Conservation (phyloP, 768 basidiomycete species). For the Macrocybe gigantea region DNA sequence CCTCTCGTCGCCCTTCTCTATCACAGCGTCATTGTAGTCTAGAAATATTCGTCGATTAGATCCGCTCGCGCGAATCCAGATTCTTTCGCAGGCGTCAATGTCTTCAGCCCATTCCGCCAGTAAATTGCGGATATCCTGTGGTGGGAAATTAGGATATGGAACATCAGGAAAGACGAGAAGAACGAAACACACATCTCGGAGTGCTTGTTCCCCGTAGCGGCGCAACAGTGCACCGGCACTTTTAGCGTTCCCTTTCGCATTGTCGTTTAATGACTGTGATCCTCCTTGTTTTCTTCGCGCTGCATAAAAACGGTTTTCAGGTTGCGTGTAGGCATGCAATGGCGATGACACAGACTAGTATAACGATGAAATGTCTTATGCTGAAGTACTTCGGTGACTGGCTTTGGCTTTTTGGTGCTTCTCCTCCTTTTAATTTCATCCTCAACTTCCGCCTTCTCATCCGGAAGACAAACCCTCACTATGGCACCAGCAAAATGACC, state of each 20-base stretch:
- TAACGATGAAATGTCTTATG: slow-evolving; percentile 99
- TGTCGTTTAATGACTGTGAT: slow-evolving; percentile 87
- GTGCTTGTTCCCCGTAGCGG: slow-evolving; percentile 90
- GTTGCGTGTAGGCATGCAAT: background rate
- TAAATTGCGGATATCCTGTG: slow-evolving; percentile 82
- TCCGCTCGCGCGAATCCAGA: slow-evolving; percentile 88
- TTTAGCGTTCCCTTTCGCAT: slow-evolving; percentile 86
- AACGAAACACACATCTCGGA: slow-evolving; percentile 66
- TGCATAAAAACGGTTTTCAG: slow-evolving; percentile 24
- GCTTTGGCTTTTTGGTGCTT: slow-evolving; percentile 44
- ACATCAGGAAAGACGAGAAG: background rate
- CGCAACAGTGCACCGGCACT: slow-evolving; percentile 92
- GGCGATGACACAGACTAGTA: slow-evolving; percentile 63
- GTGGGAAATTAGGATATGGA: background rate
- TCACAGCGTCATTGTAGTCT: slow-evolving; percentile 77
- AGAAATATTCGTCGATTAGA: slow-evolving; percentile 86
- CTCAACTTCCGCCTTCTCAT: slow-evolving; percentile 36
- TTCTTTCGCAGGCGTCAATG: slow-evolving; percentile 76
- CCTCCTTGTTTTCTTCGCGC: slow-evolving; percentile 98
- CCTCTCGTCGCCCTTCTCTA: slow-evolving; percentile 76
- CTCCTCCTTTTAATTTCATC: slow-evolving; percentile 31
- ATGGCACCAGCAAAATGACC: slow-evolving; percentile 97
- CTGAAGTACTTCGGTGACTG: slow-evolving; percentile 74
- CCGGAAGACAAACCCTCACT: slow-evolving; percentile 57
- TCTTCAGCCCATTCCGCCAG: slow-evolving; percentile 86